A percentile compares a stretch with the other conserved stretches of the same genome.
Evolutionary conservation across 768 basidiomycete species (phyloP).

Genomic region (Trametes coccinea): DNA sequence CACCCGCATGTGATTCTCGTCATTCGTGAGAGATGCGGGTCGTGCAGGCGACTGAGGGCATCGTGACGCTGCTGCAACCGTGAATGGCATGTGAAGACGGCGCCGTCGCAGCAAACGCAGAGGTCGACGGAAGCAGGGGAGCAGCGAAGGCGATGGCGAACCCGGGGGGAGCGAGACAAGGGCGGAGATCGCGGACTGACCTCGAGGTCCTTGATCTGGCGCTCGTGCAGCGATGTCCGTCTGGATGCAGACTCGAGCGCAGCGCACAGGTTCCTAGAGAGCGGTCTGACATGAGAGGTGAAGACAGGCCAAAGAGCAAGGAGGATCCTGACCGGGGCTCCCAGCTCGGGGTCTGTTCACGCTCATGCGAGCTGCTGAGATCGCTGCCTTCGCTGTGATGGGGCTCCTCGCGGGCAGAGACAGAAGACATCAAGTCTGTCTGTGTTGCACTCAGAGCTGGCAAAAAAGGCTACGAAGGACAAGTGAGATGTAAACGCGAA

Average conservation of each 20-base stretch:
- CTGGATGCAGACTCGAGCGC: constrained; percentile 21
- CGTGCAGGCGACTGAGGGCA: not conserved
- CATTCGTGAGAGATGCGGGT: constrained; percentile 2
- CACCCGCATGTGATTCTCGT: constrained; percentile 17
- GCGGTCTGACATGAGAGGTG: not conserved
- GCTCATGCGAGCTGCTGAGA: constrained; percentile 16
- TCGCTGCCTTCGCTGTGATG: constrained; percentile 15
- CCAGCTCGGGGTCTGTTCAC: constrained; percentile 11
- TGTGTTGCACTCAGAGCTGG: not conserved
- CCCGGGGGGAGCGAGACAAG: not conserved
- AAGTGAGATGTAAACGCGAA: not conserved
- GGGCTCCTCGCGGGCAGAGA: constrained; percentile 7
- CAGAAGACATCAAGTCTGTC: constrained; percentile 17
- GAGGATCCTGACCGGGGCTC: constrained; percentile 14
- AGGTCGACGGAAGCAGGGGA: not conserved
- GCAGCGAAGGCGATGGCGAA: not conserved
- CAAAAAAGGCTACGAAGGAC: not conserved
- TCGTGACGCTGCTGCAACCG: not conserved
- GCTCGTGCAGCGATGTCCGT: constrained; percentile 26
- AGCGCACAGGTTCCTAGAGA: constrained; percentile 13
- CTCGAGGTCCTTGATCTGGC: constrained; percentile 29
- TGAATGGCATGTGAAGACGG: not conserved
- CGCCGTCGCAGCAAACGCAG: not conserved
- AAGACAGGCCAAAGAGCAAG: not conserved
- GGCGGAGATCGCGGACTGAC: constrained; percentile 15